Evolutionary conservation across 106 monocot species (phyloP), one percentile per base, ranked within the genome.

Genomic region (Acanthochlamys bracteata): DNA sequence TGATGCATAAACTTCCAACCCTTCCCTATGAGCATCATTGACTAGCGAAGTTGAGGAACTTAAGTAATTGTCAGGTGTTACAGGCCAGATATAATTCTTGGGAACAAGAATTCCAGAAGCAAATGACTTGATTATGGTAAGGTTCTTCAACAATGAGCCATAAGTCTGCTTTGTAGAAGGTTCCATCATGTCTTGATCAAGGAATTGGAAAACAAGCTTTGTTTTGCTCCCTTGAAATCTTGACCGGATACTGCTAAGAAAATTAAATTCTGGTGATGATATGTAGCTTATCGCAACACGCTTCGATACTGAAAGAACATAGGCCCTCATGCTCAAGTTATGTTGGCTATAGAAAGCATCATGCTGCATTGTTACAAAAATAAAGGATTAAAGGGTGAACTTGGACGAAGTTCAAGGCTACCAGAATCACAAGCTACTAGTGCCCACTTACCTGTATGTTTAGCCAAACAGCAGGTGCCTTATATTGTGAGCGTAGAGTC

Each of bases 91-190:
- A 60, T 94, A 94, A 24, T 70, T 25, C 55, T 90, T 94, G 17
- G 94, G 94, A 54, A 94, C 67, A 57, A 94, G 74, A 64, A 94
- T 86, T 65, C 94, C 94, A 19, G 89, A 72, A 7, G 94, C 89
- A 67, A 94, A 84, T 23, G 89, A 73, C 77, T 84, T 86, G 65
- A 94, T 73, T 53, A 79, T 82, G 42, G 89, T 90, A 61, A 94
- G 79, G 53, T 94, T 94, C 25, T 76, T 84, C 63, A 73, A 54
- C 46, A 95, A 66, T 24, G 82, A 70, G 17, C 64, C 65, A 71
- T 95, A 95, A 24, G 86, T 81, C 70, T 79, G 67, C 49, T 90
- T 87, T 24, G 77, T 84, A 41, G 94, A 90, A 60, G 82, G 86
- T 45, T 95, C 94, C 7, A n/a, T 24, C 14, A 60, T 25, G 54